Evolutionary conservation across 2,329 filamentous ascomycete species (phyloP), one percentile per base, ranked within the genome.

Genomic region (Claviceps monticola): DNA sequence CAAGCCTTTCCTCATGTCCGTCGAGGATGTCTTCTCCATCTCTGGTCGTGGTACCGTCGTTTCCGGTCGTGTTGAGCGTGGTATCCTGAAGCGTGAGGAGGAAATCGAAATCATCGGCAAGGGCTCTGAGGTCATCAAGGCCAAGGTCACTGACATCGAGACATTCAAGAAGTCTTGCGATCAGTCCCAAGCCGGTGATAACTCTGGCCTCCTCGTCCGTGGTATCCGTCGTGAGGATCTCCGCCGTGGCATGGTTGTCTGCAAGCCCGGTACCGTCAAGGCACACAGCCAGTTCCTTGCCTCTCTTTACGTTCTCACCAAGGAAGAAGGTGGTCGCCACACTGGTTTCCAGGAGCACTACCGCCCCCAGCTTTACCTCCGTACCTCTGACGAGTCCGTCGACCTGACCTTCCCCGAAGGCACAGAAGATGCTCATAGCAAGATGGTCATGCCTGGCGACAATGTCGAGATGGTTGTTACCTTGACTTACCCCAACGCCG

Each of bases 161-260:
- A 98, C 91, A 59, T 98, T 98, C 80, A 96, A 97, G 81, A 98
- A 98, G 82, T 94, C 89, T 48, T 97, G 93, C 72, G 90, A 96
- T 54, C 88, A 95, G 74, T 95, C 91, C 54, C 82, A 87, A 63
- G 93, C 93, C 56, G 93, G 93, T 70, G 93, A 98, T 74, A 98
- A 97, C 83, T 96, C 93, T 26, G 93, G 93, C 66, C 86, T 98
- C 39, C 82, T 98, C 51, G 84, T 98, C 70, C 88, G 93, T 74
- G 91, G 93, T 78, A 73, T 98, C 66, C 90, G 89, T 73, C 89
- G 93, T 65, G 93, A 98, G 74, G 94, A 98, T 64, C 79, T 98
- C 64, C 79, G 75, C 63, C 88, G 93, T 69, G 93, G 93, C 67
- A 97, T 98, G 93, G 88, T 97, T 61, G 76, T 97, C 64, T 82